phyloP scores from a whole-genome alignment of 352 stramenopile species.

The Saprolegnia parasitica region DNA sequence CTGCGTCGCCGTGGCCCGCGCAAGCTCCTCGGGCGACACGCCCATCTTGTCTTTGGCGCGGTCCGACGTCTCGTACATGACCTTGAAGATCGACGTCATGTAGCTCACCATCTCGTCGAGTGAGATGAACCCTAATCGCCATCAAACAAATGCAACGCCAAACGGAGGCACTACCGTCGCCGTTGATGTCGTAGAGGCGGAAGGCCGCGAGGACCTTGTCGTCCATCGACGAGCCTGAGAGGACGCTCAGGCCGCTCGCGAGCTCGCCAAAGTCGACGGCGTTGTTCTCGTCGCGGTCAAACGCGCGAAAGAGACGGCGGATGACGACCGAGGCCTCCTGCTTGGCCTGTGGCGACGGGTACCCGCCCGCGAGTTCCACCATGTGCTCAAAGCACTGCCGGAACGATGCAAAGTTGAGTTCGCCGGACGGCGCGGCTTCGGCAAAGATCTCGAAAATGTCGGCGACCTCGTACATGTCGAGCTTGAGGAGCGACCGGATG shows the following conservation, averaged over 20 bases:
- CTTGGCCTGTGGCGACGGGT: conserved; percentile 57
- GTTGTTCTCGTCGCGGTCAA: conserved; percentile 82
- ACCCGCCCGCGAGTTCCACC: conserved; percentile 70
- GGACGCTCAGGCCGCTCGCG: conserved; percentile 72
- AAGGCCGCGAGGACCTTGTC: conserved; percentile 83
- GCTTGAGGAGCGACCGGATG: conserved; percentile 67
- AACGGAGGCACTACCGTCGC: conserved; percentile 46
- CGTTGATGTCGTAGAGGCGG: conserved; percentile 81
- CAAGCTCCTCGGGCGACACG: conserved; percentile 70
- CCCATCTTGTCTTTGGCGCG: conserved; percentile 68
- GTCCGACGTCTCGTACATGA: conserved; percentile 87
- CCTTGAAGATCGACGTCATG: conserved; percentile 86
- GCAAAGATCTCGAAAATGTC: conserved; percentile 86
- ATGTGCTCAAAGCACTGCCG: conserved; percentile 88
- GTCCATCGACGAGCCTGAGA: conserved; percentile 82
- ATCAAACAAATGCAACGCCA: neutral
- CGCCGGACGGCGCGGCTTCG: conserved; percentile 67
- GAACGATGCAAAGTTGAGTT: conserved; percentile 75
- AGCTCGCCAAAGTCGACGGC: conserved; percentile 84
- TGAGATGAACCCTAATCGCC: conserved; percentile 53
- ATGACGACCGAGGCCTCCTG: conserved; percentile 78
- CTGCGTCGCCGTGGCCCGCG: conserved; percentile 66
- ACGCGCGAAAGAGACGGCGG: conserved; percentile 74
- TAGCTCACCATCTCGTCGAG: conserved; percentile 85
- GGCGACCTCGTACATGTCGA: conserved; percentile 83